A percentile compares a stretch with the other conserved stretches of the same genome.
Evolutionary conservation across 2,329 filamentous ascomycete genomes (phyloP).

Genomic region (Corinectria fuckeliana): DNA sequence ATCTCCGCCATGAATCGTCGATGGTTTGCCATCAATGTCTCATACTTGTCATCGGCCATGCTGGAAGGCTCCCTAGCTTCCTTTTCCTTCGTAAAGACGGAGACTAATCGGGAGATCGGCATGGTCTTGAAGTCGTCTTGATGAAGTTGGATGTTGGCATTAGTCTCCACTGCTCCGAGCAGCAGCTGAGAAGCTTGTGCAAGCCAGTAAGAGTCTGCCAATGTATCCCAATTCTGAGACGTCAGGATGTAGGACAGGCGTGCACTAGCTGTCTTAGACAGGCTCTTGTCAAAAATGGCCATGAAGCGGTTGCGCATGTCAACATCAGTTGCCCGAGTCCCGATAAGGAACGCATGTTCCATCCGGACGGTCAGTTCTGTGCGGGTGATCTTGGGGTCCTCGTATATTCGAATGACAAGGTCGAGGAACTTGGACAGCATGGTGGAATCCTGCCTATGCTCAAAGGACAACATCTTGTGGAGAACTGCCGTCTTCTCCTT

Average conservation of each 20-base stretch:
- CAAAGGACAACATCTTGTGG: conserved; percentile 98
- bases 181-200: conserved; percentile 93
- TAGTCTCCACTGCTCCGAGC: conserved; percentile 88
- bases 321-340: conserved; percentile 89
- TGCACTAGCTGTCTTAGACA: conserved; percentile 90
- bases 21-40: conserved; percentile 78
- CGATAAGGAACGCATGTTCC: conserved; percentile 97
- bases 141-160: conserved; percentile 78
- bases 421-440: conserved; percentile 94
- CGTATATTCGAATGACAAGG: conserved; percentile 96
- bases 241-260: conserved; percentile 88
- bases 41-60: conserved; percentile 83
- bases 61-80: conserved; percentile 68
- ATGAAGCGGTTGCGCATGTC: conserved; percentile 98
- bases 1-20: conserved; percentile 84
- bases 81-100: conserved; percentile 77
- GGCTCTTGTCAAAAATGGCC: conserved; percentile 91
- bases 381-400: conserved; percentile 92
- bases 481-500: conserved; percentile 99
- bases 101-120: conserved; percentile 75
- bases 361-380: conserved; percentile 96
- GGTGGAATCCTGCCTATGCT: conserved; percentile 80
- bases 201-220: conserved; percentile 96
- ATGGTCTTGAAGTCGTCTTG: conserved; percentile 83
- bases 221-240: conserved; percentile 95